Percentiles rank a stretch among this genome's conserved stretches.
phyloP scores from a whole-genome alignment of 768 basidiomycete species.

The Calocera cornea region DNA sequence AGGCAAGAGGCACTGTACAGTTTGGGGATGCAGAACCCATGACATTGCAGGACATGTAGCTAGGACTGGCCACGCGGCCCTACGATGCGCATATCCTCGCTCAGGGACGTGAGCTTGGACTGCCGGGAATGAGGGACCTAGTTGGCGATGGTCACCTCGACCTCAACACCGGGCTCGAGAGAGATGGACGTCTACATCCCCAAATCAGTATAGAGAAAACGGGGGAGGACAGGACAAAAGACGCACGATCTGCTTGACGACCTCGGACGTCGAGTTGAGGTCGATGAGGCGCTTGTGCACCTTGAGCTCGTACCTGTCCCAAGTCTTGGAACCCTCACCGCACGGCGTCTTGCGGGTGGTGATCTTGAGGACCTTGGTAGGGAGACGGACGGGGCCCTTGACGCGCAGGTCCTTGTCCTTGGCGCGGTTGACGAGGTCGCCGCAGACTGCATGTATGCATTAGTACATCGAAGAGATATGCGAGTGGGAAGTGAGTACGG shows the following conservation, averaged over 20 bases:
- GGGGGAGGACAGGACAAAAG: neutral
- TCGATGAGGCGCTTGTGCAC: slow-evolving; percentile 99
- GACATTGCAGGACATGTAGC: too few species aligned
- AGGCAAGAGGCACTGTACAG: too few species aligned
- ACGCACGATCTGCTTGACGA: slow-evolving; percentile 98
- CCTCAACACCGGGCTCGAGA: slow-evolving; percentile 98
- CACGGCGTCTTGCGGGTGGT: slow-evolving; percentile 99
- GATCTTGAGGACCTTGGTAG: slow-evolving; percentile 97
- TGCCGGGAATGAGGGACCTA: neutral
- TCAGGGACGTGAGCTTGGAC: too few species aligned
- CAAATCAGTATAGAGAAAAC: neutral
- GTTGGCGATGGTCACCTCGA: slow-evolving; percentile 88
- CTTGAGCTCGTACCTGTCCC: slow-evolving; percentile 99
- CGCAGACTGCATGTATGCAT: slow-evolving; percentile 54
- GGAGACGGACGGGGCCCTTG: slow-evolving; percentile 96
- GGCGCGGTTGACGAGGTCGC: slow-evolving; percentile 92
- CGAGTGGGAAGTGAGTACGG: slow-evolving; percentile 16
- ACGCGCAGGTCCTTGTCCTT: slow-evolving; percentile 99
- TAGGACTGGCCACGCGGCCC: too few species aligned
- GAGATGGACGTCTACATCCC: slow-evolving; percentile 78
- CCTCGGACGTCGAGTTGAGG: slow-evolving; percentile 94
- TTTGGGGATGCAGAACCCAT: too few species aligned
- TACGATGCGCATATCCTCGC: too few species aligned
- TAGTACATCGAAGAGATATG: neutral
- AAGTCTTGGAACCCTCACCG: slow-evolving; percentile 99